phyloP scores from a whole-genome alignment of 306 rosid genomes.

The Pyrus communis region DNA sequence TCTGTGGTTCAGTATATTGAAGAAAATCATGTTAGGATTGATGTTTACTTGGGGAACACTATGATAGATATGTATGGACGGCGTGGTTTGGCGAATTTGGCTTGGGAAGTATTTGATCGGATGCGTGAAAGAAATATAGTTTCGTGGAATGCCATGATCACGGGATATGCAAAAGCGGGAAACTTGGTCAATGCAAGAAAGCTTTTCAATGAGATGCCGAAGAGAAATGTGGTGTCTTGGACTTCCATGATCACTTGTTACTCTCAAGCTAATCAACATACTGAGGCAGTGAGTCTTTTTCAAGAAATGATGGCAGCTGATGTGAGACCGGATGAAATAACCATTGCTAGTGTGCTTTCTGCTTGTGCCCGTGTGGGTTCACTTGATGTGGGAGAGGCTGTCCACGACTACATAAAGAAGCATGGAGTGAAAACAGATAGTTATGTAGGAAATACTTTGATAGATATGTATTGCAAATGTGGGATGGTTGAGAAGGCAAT shows the following conservation, averaged over 20 bases:
- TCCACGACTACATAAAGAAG: conserved; percentile 41
- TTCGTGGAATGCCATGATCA: conserved; percentile 78
- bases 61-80: conserved; percentile 69
- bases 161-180: conserved; percentile 49
- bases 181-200: conserved; percentile 38
- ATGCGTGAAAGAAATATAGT: conserved; percentile 55
- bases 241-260: conserved; percentile 69
- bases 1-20: conserved; percentile 47
- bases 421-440: conserved; percentile 52
- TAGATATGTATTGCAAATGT: conserved; percentile 86
- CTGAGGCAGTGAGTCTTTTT: conserved; percentile 60
- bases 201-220: conserved; percentile 53
- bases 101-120: conserved; percentile 51
- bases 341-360: conserved; percentile 67
- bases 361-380: conserved; percentile 90
- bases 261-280: conserved; percentile 57
- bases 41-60: conserved; percentile 74
- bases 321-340: conserved; percentile 64
- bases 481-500: conserved; percentile 71
- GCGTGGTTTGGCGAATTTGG: conserved; percentile 46
- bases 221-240: conserved; percentile 77
- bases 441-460: conserved; percentile 69
- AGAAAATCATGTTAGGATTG: conserved; percentile 36
- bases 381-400: conserved; percentile 66
- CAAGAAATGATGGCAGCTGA: conserved; percentile 70